Evolutionary conservation across 192 early-diverging fungal species (phyloP).

Genomic region (Cetraspora pellucida): DNA sequence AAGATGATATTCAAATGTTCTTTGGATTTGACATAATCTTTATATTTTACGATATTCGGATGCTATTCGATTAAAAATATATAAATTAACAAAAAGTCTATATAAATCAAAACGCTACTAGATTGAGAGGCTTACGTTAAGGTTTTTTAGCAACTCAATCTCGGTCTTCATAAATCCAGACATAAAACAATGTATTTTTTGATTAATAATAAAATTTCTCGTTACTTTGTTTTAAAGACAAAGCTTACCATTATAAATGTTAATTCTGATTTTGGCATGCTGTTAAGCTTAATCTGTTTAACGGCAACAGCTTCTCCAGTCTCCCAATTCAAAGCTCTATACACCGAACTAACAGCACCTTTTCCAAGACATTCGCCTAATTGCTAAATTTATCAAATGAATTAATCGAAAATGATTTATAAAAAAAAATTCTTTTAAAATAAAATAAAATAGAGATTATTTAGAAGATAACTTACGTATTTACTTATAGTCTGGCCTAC

Average conservation of each 20-base stretch:
- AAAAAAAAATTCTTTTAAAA: not conserved
- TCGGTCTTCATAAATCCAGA: constrained; percentile 49
- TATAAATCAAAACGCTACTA: not conserved
- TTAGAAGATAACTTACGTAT: not conserved
- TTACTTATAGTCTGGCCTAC: not conserved
- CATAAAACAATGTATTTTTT: constrained; percentile 17
- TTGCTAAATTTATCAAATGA: constrained; percentile 44
- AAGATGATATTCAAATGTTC: constrained; percentile 81
- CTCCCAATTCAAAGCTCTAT: constrained; percentile 64
- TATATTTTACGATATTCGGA: constrained; percentile 68
- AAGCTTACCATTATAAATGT: constrained; percentile 45
- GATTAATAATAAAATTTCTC: not conserved
- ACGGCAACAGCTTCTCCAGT: constrained; percentile 73
- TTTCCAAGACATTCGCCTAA: constrained; percentile 76
- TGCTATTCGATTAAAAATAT: constrained; percentile 43
- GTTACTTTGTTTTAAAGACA: not conserved
- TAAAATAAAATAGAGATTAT: too few relatives aligned
- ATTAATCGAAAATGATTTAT: not conserved
- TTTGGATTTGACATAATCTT: constrained; percentile 75
- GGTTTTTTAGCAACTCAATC: constrained; percentile 52
- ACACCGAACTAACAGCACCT: constrained; percentile 74
- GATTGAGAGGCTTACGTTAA: constrained; percentile 42
- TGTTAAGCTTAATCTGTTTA: constrained; percentile 65
- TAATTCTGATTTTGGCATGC: constrained; percentile 45
- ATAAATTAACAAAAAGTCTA: not conserved